Percentiles rank a stretch among this genome's conserved stretches.
Evolutionary conservation across 2,329 filamentous ascomycete genomes (phyloP).

Genomic region (Ambrosiella beaveri): DNA sequence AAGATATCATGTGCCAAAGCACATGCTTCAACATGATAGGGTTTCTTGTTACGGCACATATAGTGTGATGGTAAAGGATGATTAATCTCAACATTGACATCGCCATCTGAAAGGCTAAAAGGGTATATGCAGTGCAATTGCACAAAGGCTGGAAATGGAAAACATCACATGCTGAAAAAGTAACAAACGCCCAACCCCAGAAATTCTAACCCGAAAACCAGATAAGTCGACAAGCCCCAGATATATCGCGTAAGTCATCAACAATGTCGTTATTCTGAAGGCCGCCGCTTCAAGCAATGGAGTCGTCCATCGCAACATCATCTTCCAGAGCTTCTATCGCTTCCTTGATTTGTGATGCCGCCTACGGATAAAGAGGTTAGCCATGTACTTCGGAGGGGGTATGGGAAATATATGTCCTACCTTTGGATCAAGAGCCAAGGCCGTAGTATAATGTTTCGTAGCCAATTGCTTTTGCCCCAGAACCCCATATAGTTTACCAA

Average conservation of each 20-base stretch:
- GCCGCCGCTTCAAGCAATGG: background rate
- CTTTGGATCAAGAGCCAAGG: conserved; percentile 90
- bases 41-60: too few species aligned
- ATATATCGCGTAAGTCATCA: conserved; percentile 6
- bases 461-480: conserved; percentile 59
- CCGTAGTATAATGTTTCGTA: conserved; percentile 88
- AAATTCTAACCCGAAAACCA: background rate
- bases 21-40: too few species aligned
- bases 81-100: background rate
- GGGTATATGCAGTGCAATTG: conserved; percentile 9
- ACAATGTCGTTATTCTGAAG: background rate
- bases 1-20: too few species aligned
- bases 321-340: conserved; percentile 85
- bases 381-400: background rate
- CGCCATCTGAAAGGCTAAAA: background rate
- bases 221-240: background rate
- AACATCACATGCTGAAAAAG: background rate
- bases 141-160: background rate
- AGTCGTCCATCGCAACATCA: conserved; percentile 53
- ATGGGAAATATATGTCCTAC: conserved; percentile 29
- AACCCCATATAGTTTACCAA: conserved; percentile 66
- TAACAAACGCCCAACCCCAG: background rate
- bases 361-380: conserved; percentile 31
- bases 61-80: too few species aligned
- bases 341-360: conserved; percentile 86